Evolutionary conservation across 805 yeast species (phyloP).

Genomic region (Debaryomyces castellii): DNA sequence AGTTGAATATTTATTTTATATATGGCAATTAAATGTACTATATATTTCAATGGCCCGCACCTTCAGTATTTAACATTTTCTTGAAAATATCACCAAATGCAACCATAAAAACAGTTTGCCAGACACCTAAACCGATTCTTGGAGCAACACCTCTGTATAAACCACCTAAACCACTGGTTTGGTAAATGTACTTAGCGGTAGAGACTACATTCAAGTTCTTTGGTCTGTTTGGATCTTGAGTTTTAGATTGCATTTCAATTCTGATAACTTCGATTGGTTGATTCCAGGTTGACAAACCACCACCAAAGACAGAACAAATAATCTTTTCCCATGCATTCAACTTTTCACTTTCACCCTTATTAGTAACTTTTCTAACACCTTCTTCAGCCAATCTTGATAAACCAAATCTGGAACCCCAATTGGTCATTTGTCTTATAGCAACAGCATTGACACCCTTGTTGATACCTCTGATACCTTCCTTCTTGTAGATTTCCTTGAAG

Average conservation of each 20-base stretch:
- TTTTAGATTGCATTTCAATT: conserved; percentile 96
- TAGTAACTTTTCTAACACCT: conserved; percentile 60
- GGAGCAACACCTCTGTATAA: conserved; percentile 96
- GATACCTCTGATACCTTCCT: conserved; percentile 91
- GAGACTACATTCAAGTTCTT: conserved; percentile 77
- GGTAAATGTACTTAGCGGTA: conserved; percentile 80
- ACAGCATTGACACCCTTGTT: conserved; percentile 98
- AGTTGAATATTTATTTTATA: background rate
- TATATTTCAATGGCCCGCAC: conserved; percentile 31
- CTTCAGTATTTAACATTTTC: conserved; percentile 40
- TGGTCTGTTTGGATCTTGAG: conserved; percentile 93
- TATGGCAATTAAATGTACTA: background rate
- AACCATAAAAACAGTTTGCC: conserved; percentile 99
- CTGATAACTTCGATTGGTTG: conserved; percentile 98
- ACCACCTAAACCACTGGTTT: conserved; percentile 82
- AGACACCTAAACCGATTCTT: conserved; percentile 91
- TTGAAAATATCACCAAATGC: conserved; percentile 87
- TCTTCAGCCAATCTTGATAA: conserved; percentile 90
- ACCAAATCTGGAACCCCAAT: conserved; percentile 98
- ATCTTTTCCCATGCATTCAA: conserved; percentile 80
- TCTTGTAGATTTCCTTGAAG: conserved; percentile 76
- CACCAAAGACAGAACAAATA: conserved; percentile 85
- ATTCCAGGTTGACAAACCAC: conserved; percentile 97
- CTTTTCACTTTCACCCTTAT: conserved; percentile 57
- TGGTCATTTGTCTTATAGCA: conserved; percentile 97